Base-by-base conservation (phyloP, 805 yeast species). In the Starmera dryadoides region DNA sequence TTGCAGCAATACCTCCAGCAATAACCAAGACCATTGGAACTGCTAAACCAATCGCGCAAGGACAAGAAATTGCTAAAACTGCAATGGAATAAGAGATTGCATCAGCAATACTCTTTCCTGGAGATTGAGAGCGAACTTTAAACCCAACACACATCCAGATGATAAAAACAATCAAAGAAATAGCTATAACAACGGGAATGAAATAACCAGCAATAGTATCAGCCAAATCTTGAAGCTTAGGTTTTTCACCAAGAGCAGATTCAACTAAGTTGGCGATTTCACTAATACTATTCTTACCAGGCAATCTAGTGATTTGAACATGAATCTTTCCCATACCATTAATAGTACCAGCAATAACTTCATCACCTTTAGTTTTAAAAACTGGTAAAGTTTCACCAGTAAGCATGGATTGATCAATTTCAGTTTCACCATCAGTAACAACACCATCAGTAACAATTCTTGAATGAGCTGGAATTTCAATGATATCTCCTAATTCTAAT, bases 221-320 rank as follows among this genome's bases (percentile, higher is more conserved):
- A 4, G 87, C 86, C 49, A 63, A 77, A 36, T 84, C 64, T 58
- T 84, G 93, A 19, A 83, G 77, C 1, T 89, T 89, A 2, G 89
- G 86, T 44, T 76, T 75, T 23, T 75, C 63, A 14, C 79, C 68
- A 56, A 85, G 91, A 0, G 94, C 88, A 39, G 83, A 85, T 54
- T 75, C 79, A 16, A 85, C 91, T 36, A 84, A 66, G 39, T 69
- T 66, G 30, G 85, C 84, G 44, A 85, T 82, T 53, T 82, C 85
- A 42, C 83, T 78, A 32, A 84, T 70, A 50, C 78, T 83, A 4
- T 91, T 82, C 42, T 75, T 73, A 41, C 77, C 75, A 16, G 91
- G 91, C 5, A 85, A 66, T 17, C 61, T 63, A n/a, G 74, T 67
- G 2, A 84, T 83, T 45, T 60, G 65, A 55, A 84, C 68, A 50